Evolutionary conservation across 2,329 filamentous ascomycete genomes (phyloP).

Genomic region (Trichoderma citrinoviride): DNA sequence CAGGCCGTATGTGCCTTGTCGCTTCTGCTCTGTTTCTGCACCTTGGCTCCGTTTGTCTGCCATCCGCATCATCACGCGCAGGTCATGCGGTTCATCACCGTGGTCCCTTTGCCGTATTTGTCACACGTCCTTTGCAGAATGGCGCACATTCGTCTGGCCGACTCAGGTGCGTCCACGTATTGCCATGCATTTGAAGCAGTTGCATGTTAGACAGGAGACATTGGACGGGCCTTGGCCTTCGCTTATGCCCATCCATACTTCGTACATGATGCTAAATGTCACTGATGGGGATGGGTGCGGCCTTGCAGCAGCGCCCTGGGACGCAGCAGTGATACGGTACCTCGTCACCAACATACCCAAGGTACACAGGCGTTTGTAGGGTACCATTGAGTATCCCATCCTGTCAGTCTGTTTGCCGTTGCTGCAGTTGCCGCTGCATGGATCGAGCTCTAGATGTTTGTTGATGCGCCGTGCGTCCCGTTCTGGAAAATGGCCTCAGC

Average conservation of each 20-base stretch:
- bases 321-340: too few relatives aligned
- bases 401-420: not conserved
- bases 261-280: not conserved
- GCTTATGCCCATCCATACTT: constrained; percentile 1
- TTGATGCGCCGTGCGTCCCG: constrained; percentile 12
- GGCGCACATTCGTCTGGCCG: not conserved
- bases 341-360: too few relatives aligned
- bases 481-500: constrained; percentile 4
- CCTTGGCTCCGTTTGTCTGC: constrained; percentile 1
- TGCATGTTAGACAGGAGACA: not conserved
- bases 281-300: not conserved
- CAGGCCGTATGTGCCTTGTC: not conserved
- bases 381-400: not conserved
- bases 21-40: not conserved
- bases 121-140: constrained; percentile 1
- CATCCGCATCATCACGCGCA: constrained; percentile 1
- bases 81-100: constrained; percentile 15
- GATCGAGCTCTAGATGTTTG: constrained; percentile 13
- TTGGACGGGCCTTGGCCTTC: constrained; percentile 1
- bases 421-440: constrained; percentile 11
- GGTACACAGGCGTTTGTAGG: too few relatives aligned
- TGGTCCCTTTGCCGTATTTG: not conserved
- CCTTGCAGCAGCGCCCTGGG: not conserved
- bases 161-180: constrained; percentile 18
- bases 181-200: not conserved